Evolutionary conservation across 2,329 filamentous ascomycete genomes (phyloP), one percentile per base, ranked within the genome.

Genomic region (Arthrobotrys pseudoclavata): DNA sequence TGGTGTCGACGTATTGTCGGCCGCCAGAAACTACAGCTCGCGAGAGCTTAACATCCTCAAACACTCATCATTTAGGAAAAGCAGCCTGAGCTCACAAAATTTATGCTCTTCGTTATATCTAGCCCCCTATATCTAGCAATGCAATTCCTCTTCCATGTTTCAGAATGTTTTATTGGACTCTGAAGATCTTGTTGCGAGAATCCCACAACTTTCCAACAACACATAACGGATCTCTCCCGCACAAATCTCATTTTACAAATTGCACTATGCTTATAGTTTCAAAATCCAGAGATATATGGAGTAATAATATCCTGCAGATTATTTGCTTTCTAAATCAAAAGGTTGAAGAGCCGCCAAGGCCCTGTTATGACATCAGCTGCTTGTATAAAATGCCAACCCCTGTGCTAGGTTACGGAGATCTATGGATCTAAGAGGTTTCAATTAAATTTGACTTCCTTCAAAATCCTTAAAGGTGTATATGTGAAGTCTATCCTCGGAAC

Each of bases 171-270:
- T 50, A 74, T 74, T 74, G 40, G 42, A 53, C 42, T 57, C 15
- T 62, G 69, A 74, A 52, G 69, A 74, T 74, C 69, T n/a, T 5
- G 47, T 45, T 15, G 7, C 20, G 15, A 37, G 18, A 2, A 61
- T 37, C 26, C 40, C 52, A 26, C 29, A 50, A 4, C 6, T 50
- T 47, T 50, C 20, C 47, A 3, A 62, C 69, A 74, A 67, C 62
- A 47, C 69, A 29, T 22, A 26, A 3, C 22, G 12, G 13, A 22
- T 22, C 29, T 20, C 18, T 10, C 24, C 7, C 31, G 12, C 31
- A 34, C 7, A 9, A 1, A 34, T 34, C 31, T 34, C 31, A 9
- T 34, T 34, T 34, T 34, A 34, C 31, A 9, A 9, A 10, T 34
- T 9, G 31, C 6, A 34, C 3, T 5, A 34, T 6, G 31, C 31